Evolutionary conservation across 2,329 filamentous ascomycete species (phyloP), one percentile per base, ranked within the genome.

Genomic region (Pseudopyricularia cyperi): DNA sequence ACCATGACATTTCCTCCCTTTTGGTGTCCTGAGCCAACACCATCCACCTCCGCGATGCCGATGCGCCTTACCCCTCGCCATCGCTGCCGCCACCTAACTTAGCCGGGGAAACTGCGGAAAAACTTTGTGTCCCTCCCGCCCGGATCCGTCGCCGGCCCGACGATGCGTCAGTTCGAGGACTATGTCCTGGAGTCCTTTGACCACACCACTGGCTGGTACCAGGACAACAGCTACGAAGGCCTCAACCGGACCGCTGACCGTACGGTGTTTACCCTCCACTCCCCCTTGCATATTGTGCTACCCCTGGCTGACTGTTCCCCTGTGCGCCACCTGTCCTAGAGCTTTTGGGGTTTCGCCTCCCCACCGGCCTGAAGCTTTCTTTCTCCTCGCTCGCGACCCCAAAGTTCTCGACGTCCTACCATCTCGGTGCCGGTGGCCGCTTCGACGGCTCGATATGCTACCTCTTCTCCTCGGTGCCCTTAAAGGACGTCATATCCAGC

Each of bases 381-480:
- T 79, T 97, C 53, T 95, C 91, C 7, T 94, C 93, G 7, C 83
- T 98, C 30, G 88, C 90, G 7, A 90, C 90, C 17, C 85, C 89
- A 8, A 89, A 95, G 66, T 96, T 97, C 61, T 91, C 90, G 24
- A 95, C 90, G 15, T 91, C 89, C 35, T 98, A 98, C 68, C 86
- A 88, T 42, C 79, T 98, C 46, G 89, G 89, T 55, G 94, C 85
- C 42, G 79, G 94, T 15, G 93, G 91, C 54, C 77, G 95, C 34
- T 90, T 98, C 50, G 91, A 97, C 70, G 93, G 93, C 65, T 95
- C 89, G n/a, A 79, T 98, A 53, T 95, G 90, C 14, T 98, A 97
- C 69, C 80, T 98, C 52, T 97, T 95, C 72, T 94, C 89, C 48
- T 95, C 89, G 3, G 75, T 93, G 8, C 83, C 89, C 12, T 76